Evolutionary conservation across 2,329 filamentous ascomycete species (phyloP), one percentile per base, ranked within the genome.

Genomic region (Aureobasidium sp.): DNA sequence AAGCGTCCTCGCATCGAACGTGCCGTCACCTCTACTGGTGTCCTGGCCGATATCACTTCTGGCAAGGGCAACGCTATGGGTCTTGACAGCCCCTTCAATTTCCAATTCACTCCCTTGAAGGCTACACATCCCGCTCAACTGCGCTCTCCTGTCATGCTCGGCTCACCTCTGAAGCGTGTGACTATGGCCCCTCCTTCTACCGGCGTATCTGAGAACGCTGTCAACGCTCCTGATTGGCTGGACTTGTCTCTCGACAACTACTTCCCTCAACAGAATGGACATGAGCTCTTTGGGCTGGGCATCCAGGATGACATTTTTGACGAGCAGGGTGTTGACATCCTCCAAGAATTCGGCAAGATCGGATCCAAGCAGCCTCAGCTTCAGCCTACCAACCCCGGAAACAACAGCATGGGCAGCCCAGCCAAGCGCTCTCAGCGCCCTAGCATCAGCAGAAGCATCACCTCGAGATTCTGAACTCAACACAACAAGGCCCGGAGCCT

Each of bases 281-380:
- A 83, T 8, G 82, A 84, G 15, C 79, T 84, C 34, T 84, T 81
- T 67, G 75, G 78, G 24, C 67, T 78, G 0, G 81, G 85, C 39
- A 79, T 87, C 44, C 77, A 85, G 57, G 78, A 80, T 62, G 85
- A 87, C 64, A 84, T 85, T 44, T 77, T 77, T 3, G 79, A 83
- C 63, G 79, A 83, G 63, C 75, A 82, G 15, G 84, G 82, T 1
- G 81, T 91, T 56, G 88, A 92, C 68, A 87, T 92, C 66, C 81
- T 89, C 50, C 86, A 89, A 70, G 87, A 87, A 10, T 92, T 91
- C 69, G 84, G 87, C 71, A 88, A 87, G 76, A 91, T 92, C 71
- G 88, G 88, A 56, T 71, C 74, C 5, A 55, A 64, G 50, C 46
- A 59, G 13, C 29, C 47, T 32, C 48, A 48, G 5, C 47, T 51